A percentile compares a stretch with the other conserved stretches of the same genome.
Evolutionary conservation across 768 basidiomycete genomes (phyloP).

Genomic region (Suillus fuscotomentosus): DNA sequence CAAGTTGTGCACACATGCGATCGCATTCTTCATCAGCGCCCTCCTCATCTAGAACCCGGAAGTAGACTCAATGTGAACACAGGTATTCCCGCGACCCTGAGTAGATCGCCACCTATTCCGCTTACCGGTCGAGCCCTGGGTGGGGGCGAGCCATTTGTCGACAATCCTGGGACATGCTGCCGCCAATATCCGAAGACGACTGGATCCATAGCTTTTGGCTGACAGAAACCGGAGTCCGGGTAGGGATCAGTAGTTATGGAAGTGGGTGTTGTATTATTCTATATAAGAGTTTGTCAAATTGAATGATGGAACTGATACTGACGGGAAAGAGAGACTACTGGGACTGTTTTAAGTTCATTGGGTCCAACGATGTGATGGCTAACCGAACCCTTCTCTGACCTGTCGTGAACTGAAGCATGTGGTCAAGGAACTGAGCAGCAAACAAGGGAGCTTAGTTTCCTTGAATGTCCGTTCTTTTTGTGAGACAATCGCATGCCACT

Average conservation of each 20-base stretch:
- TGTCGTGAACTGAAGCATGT: not conserved
- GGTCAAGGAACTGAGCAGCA: not conserved
- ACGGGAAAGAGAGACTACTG: not conserved
- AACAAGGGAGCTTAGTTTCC: not conserved
- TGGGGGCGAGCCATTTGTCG: not conserved
- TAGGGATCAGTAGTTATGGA: not conserved
- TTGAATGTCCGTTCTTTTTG: not conserved
- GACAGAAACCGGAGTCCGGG: constrained; percentile 5
- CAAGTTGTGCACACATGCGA: not conserved
- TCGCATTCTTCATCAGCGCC: not conserved
- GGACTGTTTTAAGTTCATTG: not conserved
- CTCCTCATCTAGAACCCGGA: constrained; percentile 2
- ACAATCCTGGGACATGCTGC: constrained; percentile 15
- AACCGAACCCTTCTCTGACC: not conserved
- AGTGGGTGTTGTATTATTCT: not conserved
- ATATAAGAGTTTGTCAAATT: not conserved
- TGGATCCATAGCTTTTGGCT: constrained; percentile 26
- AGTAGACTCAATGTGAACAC: constrained; percentile 9
- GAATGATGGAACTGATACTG: not conserved
- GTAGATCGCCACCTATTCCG: constrained; percentile 3
- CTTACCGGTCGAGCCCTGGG: not conserved
- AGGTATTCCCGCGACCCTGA: constrained; percentile 7
- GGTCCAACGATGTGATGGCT: not conserved
- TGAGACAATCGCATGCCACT: not conserved
- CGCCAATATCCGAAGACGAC: constrained; percentile 35